Conservation (phyloP, 306 rosid species). For the Prinsepia uniflora region DNA sequence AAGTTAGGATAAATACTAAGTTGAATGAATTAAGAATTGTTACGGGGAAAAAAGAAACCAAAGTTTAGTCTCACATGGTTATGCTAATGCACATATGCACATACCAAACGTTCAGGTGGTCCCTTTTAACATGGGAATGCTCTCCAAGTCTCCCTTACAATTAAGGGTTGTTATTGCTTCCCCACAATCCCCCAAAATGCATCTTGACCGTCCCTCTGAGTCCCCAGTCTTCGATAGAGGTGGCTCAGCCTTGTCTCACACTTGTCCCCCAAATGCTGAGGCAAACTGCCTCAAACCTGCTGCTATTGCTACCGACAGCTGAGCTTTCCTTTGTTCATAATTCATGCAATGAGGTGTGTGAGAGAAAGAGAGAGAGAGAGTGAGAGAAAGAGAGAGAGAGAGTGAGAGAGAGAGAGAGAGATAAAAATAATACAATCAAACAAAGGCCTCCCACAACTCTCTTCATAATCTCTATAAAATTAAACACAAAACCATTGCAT, state of each 20-base stretch:
- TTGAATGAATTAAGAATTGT: no score
- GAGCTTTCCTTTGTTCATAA: slow-evolving; percentile 68
- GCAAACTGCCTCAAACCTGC: slow-evolving; percentile 69
- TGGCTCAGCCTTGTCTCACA: slow-evolving; percentile 62
- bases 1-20: background rate
- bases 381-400: slow-evolving; percentile 6
- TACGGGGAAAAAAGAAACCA: no score
- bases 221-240: slow-evolving; percentile 38
- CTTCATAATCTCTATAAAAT: slow-evolving; percentile 35
- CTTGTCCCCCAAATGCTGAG: slow-evolving; percentile 56
- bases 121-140: slow-evolving; percentile 60
- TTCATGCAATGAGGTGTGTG: slow-evolving; percentile 36
- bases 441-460: background rate
- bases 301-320: slow-evolving; percentile 73
- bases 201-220: slow-evolving; percentile 47
- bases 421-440: background rate
- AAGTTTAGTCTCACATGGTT: slow-evolving; percentile 39
- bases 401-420: background rate
- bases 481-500: slow-evolving; percentile 21
- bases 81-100: slow-evolving; percentile 32
- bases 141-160: slow-evolving; percentile 30
- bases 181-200: slow-evolving; percentile 30
- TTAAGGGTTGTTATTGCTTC: slow-evolving; percentile 45
- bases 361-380: background rate
- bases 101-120: slow-evolving; percentile 32